Base-by-base conservation (phyloP, 1,284 basidiomycete species). In the Trametes versicolor region DNA sequence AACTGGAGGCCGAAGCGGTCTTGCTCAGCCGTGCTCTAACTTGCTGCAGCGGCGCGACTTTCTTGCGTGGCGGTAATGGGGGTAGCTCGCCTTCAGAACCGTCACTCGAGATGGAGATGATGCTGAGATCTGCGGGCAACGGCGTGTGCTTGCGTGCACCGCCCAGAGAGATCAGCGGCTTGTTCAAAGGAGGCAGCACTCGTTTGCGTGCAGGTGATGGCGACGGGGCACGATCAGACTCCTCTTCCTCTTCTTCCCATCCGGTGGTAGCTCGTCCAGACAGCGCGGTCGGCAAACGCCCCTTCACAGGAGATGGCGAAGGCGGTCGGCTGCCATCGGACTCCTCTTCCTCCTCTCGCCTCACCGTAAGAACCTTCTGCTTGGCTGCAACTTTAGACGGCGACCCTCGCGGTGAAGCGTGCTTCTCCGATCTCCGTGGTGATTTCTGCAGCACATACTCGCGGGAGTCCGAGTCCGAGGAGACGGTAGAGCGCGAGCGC, bases 31-130 rank as follows among this genome's bases (percentile, higher is more conserved):
- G 64, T 13, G 64, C 55, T 43, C 52, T 64, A 10, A 69, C 71
- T 21, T 66, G 62, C 32, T 68, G 58, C 19, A 73, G 56, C 6
- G 71, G 72, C n/a, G 66, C 60, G 17, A 60, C n/a, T 32, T 66
- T 69, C 17, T 5, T 25, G 0, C 29, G 48, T 5, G 29, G 15
- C 4, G 48, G 48, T 7, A 61, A 63, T 9, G 57, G 32, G 15
- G 58, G 50, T 0, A 41, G 4, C 41, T 68, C 65, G 41, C 60
- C 64, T 27, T 77, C 75, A 1, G 75, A 77, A 32, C 29, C 29
- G 25, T 74, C 77, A 53, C 76, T 77, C 2, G 76, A 77, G 36
- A 78, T 76, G n/a, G 73, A 71, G 21, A 78, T 76, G 43, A 77
- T 63, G n/a, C 68, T 70, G 34, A 66, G 12, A 29, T 73, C 67